Base-by-base conservation (phyloP, 2,329 filamentous ascomycete genomes). In the Cercospora berteroae region DNA sequence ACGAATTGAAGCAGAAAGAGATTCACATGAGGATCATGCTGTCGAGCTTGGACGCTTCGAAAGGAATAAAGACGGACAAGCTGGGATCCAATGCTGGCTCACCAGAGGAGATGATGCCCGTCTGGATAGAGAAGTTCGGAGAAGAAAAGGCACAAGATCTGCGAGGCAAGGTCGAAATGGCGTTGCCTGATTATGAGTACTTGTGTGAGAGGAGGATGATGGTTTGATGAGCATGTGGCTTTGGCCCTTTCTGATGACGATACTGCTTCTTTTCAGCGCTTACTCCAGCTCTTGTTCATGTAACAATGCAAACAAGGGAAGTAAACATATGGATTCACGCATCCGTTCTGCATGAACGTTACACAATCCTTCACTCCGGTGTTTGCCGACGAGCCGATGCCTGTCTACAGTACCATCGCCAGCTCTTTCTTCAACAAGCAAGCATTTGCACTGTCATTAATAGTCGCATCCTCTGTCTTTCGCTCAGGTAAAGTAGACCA, bases 191-290 rank as follows among this genome's bases (percentile, higher is more conserved):
- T 52, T 65, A 65, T 29, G 56, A 65, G 42, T 65, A 36, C 10
- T 20, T 65, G 23, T 59, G 56, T n/a, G 52, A 65, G 56, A 50
- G 63, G 29, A 50, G 56, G 44, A 60, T 65, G 63, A 60, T 29
- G 25, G 59, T 48, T 1, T 61, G 39, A 60, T 6, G 39, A 16
- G 1, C 4, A 2, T 2, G 16, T 36, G 33, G 33, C 8, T 36
- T 36, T 36, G 2, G 8, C 36, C 13, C 36, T 42, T 42, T 6
- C 3, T 6, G 12, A 42, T 6, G 12, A n/a, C 33, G 33, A 27
- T 5, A 3, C 5, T 3, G 3, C 5, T 27, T 27, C 33, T 36
- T 36, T 9, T 7, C 7, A 9, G 25, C 25, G 25, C 25, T 27
- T 27, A 27, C 25, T 27, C 3, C 3, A 27, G 25, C 25, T 5